A percentile compares a stretch with the other conserved stretches of the same genome.
phyloP scores from a whole-genome alignment of 495 filamentous ascomycete species.

The Hypoxylon cercidicola region DNA sequence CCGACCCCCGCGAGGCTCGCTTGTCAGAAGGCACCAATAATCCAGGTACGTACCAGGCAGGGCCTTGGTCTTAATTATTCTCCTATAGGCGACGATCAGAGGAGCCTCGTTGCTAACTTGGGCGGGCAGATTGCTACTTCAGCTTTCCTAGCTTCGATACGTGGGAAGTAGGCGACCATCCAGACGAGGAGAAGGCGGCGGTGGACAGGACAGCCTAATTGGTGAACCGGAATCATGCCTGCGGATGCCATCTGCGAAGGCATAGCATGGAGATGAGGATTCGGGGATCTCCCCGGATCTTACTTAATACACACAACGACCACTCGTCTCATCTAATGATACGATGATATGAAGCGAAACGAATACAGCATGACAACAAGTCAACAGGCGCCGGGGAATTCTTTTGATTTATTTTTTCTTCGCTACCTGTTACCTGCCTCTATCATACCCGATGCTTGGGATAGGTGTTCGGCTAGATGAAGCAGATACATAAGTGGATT shows the following conservation, averaged over 20 bases:
- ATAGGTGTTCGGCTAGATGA: conserved; percentile 12
- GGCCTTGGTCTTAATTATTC: too few species aligned
- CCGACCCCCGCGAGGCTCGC: conserved; percentile 42
- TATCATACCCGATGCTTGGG: conserved; percentile 19
- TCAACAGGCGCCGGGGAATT: conserved; percentile 39
- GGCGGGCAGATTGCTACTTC: conserved; percentile 56
- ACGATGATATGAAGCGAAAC: conserved; percentile 20
- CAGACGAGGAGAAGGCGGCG: conserved; percentile 48
- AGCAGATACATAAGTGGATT: conserved; percentile 5
- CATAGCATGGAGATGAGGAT: conserved; percentile 14
- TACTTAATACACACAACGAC: conserved; percentile 3
- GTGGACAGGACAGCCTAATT: conserved; percentile 28
- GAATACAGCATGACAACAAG: conserved; percentile 39
- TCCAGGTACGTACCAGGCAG: conserved; percentile 30
- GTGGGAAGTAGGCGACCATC: conserved; percentile 53
- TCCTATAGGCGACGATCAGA: background rate
- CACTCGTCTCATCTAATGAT: conserved; percentile 26
- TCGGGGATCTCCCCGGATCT: conserved; percentile 31
- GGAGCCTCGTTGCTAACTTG: conserved; percentile 24
- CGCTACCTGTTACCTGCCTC: conserved; percentile 12
- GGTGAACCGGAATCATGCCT: background rate
- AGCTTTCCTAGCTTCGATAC: conserved; percentile 68
- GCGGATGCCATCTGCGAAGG: conserved; percentile 4
- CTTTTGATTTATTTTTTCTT: conserved; percentile 1
- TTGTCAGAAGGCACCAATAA: conserved; percentile 46